These are phyloP conservation scores for Keqinozyma sinolaborantium DNA, from an alignment of 1,139 yeast species.

Conservation along the genomic window DNA sequence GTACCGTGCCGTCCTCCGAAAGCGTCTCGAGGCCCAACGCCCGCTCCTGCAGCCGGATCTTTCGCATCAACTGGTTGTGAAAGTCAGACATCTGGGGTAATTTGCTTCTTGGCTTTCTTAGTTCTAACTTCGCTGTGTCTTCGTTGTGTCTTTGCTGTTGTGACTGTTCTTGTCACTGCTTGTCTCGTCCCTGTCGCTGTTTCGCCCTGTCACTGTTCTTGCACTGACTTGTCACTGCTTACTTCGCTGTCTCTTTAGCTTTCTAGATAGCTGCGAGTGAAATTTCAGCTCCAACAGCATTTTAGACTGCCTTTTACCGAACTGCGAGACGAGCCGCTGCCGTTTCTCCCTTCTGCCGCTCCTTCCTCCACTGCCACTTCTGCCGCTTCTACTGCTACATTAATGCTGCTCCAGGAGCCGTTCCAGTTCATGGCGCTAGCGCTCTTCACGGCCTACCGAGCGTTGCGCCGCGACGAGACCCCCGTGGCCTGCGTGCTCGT, in stretches of 20 bases:
- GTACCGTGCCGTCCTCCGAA: constrained; percentile 21
- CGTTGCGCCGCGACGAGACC: constrained; percentile 55
- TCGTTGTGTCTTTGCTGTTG: too few species aligned
- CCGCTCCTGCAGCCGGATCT: constrained; percentile 34
- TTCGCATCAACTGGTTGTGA: constrained; percentile 37
- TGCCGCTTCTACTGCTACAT: neutral
- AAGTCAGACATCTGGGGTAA: constrained; percentile 48
- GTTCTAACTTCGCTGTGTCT: too few species aligned
- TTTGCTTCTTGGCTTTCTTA: too few species aligned
- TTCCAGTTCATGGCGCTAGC: constrained; percentile 37
- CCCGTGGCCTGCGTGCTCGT: constrained; percentile 70
- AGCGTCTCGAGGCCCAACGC: constrained; percentile 31
- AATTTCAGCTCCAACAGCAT: too few species aligned
- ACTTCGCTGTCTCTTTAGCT: too few species aligned
- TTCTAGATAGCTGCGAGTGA: too few species aligned
- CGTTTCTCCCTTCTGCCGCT: too few species aligned
- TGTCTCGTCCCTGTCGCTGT: too few species aligned
- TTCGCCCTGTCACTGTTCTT: constrained; percentile 2
- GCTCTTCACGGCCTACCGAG: constrained; percentile 39
- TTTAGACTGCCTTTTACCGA: too few species aligned
- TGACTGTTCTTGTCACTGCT: too few species aligned
- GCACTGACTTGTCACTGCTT: too few species aligned
- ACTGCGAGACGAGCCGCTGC: too few species aligned
- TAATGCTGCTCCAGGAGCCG: constrained; percentile 20
- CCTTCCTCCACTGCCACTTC: neutral